Conservation (phyloP, 2,329 filamentous ascomycete species). For the Paracorniculantispora psalliotae region DNA sequence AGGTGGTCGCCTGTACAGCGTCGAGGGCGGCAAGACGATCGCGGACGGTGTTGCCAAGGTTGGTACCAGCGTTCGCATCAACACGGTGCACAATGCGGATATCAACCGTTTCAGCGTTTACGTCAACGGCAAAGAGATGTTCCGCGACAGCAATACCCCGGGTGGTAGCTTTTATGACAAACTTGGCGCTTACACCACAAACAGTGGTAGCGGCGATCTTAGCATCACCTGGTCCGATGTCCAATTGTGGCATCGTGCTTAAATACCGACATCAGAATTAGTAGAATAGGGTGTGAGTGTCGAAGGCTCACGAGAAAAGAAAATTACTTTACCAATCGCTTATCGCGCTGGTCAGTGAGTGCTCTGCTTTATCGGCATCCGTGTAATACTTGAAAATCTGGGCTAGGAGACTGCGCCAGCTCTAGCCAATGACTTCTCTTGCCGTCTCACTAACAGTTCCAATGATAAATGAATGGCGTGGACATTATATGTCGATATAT, state of each 20-base stretch:
- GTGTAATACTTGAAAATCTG: too few relatives aligned
- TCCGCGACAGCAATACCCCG: slow-evolving; percentile 18
- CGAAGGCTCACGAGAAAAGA: too few relatives aligned
- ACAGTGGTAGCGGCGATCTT: slow-evolving; percentile 18
- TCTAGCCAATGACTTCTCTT: too few relatives aligned
- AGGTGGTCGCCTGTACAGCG: slow-evolving; percentile 19
- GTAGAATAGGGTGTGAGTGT: too few relatives aligned
- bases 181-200: slow-evolving; percentile 22
- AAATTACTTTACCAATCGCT: too few relatives aligned
- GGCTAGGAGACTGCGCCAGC: too few relatives aligned
- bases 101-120: slow-evolving; percentile 20
- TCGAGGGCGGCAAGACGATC: slow-evolving; percentile 19
- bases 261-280: too few relatives aligned
- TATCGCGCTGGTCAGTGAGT: too few relatives aligned
- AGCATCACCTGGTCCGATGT: slow-evolving; percentile 7
- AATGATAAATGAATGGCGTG: too few relatives aligned
- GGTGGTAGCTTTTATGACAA: slow-evolving; percentile 24
- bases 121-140: slow-evolving; percentile 21
- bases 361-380: too few relatives aligned
- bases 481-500: too few relatives aligned
- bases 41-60: slow-evolving; percentile 18
- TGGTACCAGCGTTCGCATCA: slow-evolving; percentile 19
- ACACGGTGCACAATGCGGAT: slow-evolving; percentile 21
- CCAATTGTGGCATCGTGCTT: slow-evolving; percentile 6
- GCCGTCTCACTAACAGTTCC: too few relatives aligned